Conservation (phyloP, 1,139 yeast genomes). For the Candida frijolesensis region DNA sequence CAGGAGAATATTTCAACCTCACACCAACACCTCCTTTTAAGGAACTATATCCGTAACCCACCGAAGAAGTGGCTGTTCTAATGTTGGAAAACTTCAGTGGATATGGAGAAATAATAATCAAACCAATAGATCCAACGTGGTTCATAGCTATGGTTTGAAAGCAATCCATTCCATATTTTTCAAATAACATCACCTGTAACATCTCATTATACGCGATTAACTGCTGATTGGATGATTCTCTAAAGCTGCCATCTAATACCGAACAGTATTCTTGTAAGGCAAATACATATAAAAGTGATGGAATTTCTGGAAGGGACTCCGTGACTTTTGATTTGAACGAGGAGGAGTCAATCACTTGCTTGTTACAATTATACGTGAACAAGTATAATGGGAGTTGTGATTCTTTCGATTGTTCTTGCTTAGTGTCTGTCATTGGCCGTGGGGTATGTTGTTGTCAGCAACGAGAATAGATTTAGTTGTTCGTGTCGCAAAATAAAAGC, state of each 20-base stretch:
- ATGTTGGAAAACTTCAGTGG: constrained; percentile 33
- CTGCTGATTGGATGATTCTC: constrained; percentile 36
- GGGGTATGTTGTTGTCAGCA: background rate
- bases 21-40: constrained; percentile 77
- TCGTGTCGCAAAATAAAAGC: background rate
- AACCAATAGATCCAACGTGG: constrained; percentile 67
- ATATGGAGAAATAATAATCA: constrained; percentile 55
- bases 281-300: constrained; percentile 56
- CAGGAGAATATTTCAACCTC: constrained; percentile 42
- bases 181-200: constrained; percentile 41
- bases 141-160: constrained; percentile 50
- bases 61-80: constrained; percentile 38
- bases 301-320: constrained; percentile 31
- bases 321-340: constrained; percentile 25
- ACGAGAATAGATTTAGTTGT: background rate
- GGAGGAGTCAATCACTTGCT: constrained; percentile 26
- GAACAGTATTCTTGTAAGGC: constrained; percentile 79
- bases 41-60: constrained; percentile 64
- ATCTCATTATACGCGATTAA: constrained; percentile 43
- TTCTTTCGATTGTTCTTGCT: background rate
- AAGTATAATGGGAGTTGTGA: constrained; percentile 26
- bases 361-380: constrained; percentile 45
- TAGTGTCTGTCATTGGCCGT: constrained; percentile 1
- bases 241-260: constrained; percentile 62
- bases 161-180: constrained; percentile 28